Evolutionary conservation across 345 rosid species (phyloP).

Genomic region (Gossypium turneri): DNA sequence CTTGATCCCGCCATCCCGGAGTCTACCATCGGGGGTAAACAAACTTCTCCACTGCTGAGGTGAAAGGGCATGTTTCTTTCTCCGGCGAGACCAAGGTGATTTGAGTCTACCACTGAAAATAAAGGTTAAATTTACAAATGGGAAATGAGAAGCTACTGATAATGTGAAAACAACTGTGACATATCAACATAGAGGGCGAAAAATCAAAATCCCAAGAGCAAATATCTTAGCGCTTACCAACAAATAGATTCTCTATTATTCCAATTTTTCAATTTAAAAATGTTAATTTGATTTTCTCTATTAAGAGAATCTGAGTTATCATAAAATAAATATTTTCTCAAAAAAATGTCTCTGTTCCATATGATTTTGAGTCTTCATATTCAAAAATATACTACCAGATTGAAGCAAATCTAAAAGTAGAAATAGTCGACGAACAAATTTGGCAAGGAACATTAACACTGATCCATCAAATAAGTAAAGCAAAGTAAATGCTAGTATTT

Average conservation of each 20-base stretch:
- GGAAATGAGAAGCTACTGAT: not conserved
- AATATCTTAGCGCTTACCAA: not conserved
- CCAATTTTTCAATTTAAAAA: not conserved
- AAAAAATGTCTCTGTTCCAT: not conserved
- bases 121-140: not conserved
- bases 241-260: not conserved
- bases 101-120: conserved; percentile 55
- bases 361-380: conserved; percentile 3
- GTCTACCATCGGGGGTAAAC: conserved; percentile 69
- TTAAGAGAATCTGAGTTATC: not conserved
- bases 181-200: not conserved
- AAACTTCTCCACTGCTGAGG: conserved; percentile 71
- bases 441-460: not conserved
- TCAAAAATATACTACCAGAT: not conserved
- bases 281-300: too few relatives aligned
- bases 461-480: not conserved
- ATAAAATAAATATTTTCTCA: not conserved
- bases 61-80: conserved; percentile 61
- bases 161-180: not conserved
- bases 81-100: conserved; percentile 89
- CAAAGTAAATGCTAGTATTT: not conserved
- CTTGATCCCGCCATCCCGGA: conserved; percentile 68
- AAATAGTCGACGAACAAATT: not conserved
- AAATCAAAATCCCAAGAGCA: not conserved
- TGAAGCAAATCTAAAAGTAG: not conserved